Base-by-base conservation (phyloP, 495 filamentous ascomycete genomes). In the Penicillium soppii region DNA sequence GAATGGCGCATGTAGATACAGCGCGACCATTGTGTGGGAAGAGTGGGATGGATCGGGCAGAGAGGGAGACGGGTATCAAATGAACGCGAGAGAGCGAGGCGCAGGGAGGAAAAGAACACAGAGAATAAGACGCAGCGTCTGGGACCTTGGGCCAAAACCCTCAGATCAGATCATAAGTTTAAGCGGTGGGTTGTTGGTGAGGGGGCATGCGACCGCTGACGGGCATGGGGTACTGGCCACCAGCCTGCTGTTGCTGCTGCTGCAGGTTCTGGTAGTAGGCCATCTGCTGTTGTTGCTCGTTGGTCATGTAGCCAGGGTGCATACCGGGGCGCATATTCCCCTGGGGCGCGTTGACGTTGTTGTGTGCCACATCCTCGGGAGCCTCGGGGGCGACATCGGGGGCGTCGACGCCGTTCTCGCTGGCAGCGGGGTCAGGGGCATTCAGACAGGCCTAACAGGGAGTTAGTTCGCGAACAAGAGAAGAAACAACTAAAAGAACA, bases 371-470 rank as follows among this genome's bases (percentile, higher is more conserved):
- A 46, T 82, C 79, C 64, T 82, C 79, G 43, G 79, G 79, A 7
- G 79, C 74, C 60, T 82, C 79, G 47, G 79, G 71, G 9, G 77
- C 73, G 13, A 79, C 78, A 54, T 82, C 79, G 59, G 71, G 57
- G 40, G 69, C 70, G 51, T 96, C 91, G 56, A 97, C 88, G 43
- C 94, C 94, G 56, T 97, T 97, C 64, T 95, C 89, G 60, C 82
- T 85, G 59, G 84, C 80, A n/a, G 88, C 78, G n/a, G 92, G 90
- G 69, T 98, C 94, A 47, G 94, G 95, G 21, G 94, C 94, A 69
- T 98, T 98, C 55, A 98, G 77, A 64, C 94, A 98, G 30, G 94
- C 92, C 94, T 96, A 51, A 38, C 21, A 47, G 45, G 7, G 5
- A 4, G 15, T 43, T 40, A 46, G 42, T n/a, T n/a, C n/a, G n/a